Conservation (phyloP, 75 land plant genomes). For the Picea glauca region DNA sequence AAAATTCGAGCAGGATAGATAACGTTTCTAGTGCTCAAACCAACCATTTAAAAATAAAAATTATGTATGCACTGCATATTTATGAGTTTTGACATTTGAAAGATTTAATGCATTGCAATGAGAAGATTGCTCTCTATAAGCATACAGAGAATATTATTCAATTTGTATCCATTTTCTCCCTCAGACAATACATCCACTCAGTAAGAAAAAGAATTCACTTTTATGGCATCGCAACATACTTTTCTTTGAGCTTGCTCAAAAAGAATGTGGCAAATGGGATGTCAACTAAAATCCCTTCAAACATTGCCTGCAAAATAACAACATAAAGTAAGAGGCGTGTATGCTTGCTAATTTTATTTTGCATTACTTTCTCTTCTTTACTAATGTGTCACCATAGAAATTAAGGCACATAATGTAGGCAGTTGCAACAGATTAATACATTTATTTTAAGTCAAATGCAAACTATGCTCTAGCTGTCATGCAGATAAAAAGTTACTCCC, state of each 20-base stretch:
- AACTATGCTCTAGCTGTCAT: background rate
- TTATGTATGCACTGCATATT: background rate
- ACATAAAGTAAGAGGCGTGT: background rate
- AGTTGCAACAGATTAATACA: background rate
- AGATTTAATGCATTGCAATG: background rate
- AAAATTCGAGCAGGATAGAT: too few relatives aligned
- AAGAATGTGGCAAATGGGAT: conserved; percentile 97
- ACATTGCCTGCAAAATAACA: conserved; percentile 76
- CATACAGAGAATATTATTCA: background rate
- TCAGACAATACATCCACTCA: background rate
- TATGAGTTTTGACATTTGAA: background rate
- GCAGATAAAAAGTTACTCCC: background rate
- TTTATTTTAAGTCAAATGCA: background rate
- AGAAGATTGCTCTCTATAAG: background rate
- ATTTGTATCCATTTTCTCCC: background rate
- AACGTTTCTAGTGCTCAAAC: too few relatives aligned
- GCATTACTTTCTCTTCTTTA: background rate
- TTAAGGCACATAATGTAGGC: background rate
- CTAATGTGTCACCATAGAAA: background rate
- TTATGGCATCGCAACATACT: conserved; percentile 45
- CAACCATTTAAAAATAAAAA: too few relatives aligned
- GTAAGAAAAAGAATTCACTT: background rate
- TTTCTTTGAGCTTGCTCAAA: conserved; percentile 88
- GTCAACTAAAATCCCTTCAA: conserved; percentile 95
- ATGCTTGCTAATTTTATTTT: background rate